phyloP scores from a whole-genome alignment of 2,329 filamentous ascomycete species.

The Massarina eburnea region DNA sequence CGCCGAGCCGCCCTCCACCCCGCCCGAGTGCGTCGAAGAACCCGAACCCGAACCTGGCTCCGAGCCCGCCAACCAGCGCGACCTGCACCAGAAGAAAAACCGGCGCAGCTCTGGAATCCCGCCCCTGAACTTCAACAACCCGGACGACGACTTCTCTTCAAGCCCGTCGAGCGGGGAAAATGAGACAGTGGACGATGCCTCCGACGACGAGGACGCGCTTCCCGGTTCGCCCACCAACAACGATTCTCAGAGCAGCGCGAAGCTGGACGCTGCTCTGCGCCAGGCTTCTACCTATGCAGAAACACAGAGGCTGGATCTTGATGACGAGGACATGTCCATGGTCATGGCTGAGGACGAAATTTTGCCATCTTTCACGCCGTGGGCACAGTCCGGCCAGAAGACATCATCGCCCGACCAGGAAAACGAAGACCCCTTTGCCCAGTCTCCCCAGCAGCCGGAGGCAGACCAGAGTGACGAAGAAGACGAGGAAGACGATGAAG shows the following conservation, averaged over 20 bases:
- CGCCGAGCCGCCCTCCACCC: constrained; percentile 62
- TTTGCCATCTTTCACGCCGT: constrained; percentile 73
- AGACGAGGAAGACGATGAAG: constrained; percentile 53
- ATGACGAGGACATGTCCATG: constrained; percentile 58
- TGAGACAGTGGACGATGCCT: constrained; percentile 57
- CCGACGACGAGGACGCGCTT: constrained; percentile 71
- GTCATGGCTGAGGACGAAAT: constrained; percentile 64
- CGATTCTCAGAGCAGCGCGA: constrained; percentile 68
- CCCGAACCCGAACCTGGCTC: constrained; percentile 59
- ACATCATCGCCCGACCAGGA: constrained; percentile 49
- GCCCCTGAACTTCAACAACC: constrained; percentile 64
- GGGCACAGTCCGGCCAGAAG: constrained; percentile 60
- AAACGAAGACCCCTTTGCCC: constrained; percentile 53
- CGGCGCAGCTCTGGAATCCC: constrained; percentile 69
- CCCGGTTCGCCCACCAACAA: constrained; percentile 54
- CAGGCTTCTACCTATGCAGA: constrained; percentile 75
- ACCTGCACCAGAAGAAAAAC: constrained; percentile 62
- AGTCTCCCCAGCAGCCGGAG: constrained; percentile 28
- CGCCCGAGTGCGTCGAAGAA: constrained; percentile 62
- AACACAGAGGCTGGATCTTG: constrained; percentile 66
- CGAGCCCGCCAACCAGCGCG: constrained; percentile 66
- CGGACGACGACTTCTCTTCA: constrained; percentile 69
- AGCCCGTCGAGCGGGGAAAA: constrained; percentile 71
- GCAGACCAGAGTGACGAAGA: constrained; percentile 19
- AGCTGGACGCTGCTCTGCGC: constrained; percentile 75